These are phyloP conservation scores for Teratosphaeria pseudoeucalypti DNA, from an alignment of 2,329 filamentous ascomycete species.

Conservation along the genomic window DNA sequence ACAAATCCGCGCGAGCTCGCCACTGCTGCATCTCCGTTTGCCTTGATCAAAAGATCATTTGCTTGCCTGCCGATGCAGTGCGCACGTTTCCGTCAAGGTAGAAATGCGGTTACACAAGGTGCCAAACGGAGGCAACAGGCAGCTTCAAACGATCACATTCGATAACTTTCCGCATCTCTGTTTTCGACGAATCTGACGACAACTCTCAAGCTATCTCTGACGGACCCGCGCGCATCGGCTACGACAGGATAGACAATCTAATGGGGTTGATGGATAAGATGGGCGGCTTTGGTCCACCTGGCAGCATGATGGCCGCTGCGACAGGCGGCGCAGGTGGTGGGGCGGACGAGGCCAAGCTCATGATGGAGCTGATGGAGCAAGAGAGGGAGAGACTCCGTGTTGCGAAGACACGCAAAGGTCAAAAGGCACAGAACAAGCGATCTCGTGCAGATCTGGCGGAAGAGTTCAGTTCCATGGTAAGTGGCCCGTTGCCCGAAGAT, in stretches of 20 bases:
- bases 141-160: neutral
- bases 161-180: neutral
- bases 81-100: neutral
- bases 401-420: conserved; percentile 1
- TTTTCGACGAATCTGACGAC: neutral
- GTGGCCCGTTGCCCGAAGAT: neutral
- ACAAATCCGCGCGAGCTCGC: neutral
- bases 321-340: neutral
- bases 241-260: neutral
- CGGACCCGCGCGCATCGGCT: neutral
- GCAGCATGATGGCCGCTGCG: neutral
- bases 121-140: neutral
- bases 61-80: neutral
- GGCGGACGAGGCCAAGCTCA: neutral
- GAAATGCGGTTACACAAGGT: neutral
- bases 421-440: conserved; percentile 1
- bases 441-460: neutral
- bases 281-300: neutral
- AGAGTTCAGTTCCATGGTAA: neutral
- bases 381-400: neutral
- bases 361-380: neutral
- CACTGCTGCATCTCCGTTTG: neutral
- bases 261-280: neutral
- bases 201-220: neutral
- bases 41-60: neutral